Evolutionary conservation across 768 basidiomycete species (phyloP).

Genomic region (Pholiota microspora): DNA sequence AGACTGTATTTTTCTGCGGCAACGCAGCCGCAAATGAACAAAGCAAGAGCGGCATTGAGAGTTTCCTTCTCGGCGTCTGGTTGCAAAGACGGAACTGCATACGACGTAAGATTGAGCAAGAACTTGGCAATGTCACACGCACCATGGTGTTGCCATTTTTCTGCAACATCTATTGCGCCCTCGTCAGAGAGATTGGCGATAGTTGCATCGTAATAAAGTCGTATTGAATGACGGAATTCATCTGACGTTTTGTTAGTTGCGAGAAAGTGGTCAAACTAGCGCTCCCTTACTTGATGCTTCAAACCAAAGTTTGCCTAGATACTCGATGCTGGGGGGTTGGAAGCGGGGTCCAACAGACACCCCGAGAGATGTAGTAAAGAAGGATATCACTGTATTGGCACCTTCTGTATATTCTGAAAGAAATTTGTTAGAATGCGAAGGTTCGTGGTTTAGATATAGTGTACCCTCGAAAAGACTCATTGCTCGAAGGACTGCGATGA

Average conservation of each 20-base stretch:
- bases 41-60: constrained; percentile 58
- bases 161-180: constrained; percentile 55
- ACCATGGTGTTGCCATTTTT: constrained; percentile 68
- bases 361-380: constrained; percentile 74
- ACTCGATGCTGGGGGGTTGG: constrained; percentile 66
- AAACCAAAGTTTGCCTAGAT: constrained; percentile 75
- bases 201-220: constrained; percentile 75
- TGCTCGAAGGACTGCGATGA: constrained; percentile 65
- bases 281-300: constrained; percentile 59
- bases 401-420: constrained; percentile 67
- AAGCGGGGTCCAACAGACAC: constrained; percentile 59
- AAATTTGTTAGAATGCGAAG: constrained; percentile 1
- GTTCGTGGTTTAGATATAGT: not conserved
- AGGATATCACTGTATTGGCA: constrained; percentile 73
- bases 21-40: constrained; percentile 82
- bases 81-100: constrained; percentile 59
- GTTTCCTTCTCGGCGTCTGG: constrained; percentile 60
- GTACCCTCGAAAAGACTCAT: constrained; percentile 74
- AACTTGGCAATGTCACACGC: not conserved
- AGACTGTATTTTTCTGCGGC: constrained; percentile 78
- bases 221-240: constrained; percentile 76
- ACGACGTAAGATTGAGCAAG: not conserved
- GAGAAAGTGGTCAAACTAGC: not conserved
- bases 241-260: constrained; percentile 32
- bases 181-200: constrained; percentile 67